phyloP scores from a whole-genome alignment of 73 alveolate species.

The Paramecium pentaurelia region DNA sequence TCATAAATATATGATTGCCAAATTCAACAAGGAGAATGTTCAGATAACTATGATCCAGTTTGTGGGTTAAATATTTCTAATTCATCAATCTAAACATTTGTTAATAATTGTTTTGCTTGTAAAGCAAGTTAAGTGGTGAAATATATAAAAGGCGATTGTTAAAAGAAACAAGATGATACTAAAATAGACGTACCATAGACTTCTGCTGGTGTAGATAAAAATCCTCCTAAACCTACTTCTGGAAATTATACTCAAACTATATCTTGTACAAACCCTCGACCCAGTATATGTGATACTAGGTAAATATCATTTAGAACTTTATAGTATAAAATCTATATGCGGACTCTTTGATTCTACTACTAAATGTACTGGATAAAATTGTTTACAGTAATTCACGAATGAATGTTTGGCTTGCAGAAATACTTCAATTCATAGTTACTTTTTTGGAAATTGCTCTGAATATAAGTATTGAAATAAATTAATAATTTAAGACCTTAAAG shows the following conservation, averaged over 20 bases:
- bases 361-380: neutral
- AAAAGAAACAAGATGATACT: neutral
- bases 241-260: neutral
- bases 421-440: neutral
- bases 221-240: neutral
- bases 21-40: neutral
- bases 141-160: neutral
- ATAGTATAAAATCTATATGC: neutral
- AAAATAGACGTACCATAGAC: neutral
- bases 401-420: neutral
- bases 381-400: neutral
- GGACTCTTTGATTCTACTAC: constrained; percentile 3
- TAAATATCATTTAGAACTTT: neutral
- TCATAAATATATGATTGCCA: neutral
- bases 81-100: neutral
- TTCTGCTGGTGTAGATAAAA: neutral
- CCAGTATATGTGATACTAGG: neutral
- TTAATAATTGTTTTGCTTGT: constrained; percentile 21
- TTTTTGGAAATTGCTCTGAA: constrained; percentile 8
- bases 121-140: constrained; percentile 2
- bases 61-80: neutral
- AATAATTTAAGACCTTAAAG: neutral
- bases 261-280: neutral
- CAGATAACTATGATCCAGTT: neutral
- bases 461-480: neutral